A percentile compares a stretch with the other conserved stretches of the same genome.
phyloP scores from a whole-genome alignment of 176 grass and related monocot species.

The Oryza rufipogon region DNA sequence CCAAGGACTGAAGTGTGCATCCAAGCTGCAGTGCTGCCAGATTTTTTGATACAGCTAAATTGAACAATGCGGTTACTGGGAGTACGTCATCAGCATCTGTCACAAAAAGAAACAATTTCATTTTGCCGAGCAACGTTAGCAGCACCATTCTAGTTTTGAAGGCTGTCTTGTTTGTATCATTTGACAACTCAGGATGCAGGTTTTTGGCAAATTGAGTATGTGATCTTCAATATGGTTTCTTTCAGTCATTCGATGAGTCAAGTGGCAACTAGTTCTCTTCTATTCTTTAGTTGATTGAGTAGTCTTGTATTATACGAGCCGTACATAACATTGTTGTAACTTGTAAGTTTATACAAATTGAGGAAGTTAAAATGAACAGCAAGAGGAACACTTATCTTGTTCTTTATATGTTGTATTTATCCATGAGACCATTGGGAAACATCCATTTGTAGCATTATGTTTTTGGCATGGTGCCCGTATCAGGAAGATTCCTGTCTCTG shows the following conservation, averaged over 20 bases:
- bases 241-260: neutral
- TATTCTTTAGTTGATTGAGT: conserved; percentile 23
- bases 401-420: neutral
- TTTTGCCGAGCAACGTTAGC: neutral
- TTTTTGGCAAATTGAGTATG: neutral
- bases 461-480: neutral
- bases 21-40: neutral
- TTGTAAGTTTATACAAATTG: conserved; percentile 31
- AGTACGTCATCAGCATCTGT: conserved; percentile 20
- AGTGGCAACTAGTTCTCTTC: conserved; percentile 11
- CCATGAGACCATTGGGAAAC: neutral
- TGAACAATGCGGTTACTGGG: neutral
- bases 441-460: conserved; percentile 8
- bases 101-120: conserved; percentile 10
- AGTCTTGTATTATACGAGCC: conserved; percentile 21
- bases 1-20: conserved; percentile 21
- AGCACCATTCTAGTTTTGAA: neutral
- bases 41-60: neutral
- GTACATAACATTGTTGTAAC: conserved; percentile 34
- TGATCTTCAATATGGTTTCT: neutral
- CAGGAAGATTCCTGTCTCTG: neutral
- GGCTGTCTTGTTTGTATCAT: conserved; percentile 1
- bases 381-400: neutral
- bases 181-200: neutral
- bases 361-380: neutral